Percentiles rank a stretch among this genome's conserved stretches.
Evolutionary conservation across 768 basidiomycete genomes (phyloP).

Genomic region (Lactifluus echinatus): DNA sequence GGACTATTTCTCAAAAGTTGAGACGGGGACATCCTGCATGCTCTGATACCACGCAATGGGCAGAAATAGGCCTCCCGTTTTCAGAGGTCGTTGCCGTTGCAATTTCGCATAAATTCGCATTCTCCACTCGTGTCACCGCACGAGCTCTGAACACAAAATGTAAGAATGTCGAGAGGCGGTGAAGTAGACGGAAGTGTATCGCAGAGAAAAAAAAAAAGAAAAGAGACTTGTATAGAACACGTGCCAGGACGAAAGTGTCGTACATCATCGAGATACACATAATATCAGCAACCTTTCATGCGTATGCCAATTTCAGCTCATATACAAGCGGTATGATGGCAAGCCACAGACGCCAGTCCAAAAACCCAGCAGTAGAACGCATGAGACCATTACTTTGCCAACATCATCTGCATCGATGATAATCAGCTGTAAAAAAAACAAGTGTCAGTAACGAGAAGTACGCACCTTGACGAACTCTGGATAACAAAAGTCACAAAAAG

Average conservation of each 20-base stretch:
- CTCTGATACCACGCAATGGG: too few relatives aligned
- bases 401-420: constrained; percentile 50
- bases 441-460: neutral
- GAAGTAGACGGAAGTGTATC: neutral
- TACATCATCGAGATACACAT: constrained; percentile 16
- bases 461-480: constrained; percentile 71
- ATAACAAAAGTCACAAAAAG: neutral
- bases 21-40: too few relatives aligned
- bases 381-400: constrained; percentile 44
- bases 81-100: too few relatives aligned
- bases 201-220: neutral
- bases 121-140: too few relatives aligned
- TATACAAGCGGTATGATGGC: neutral
- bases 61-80: too few relatives aligned
- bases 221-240: neutral
- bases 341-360: neutral
- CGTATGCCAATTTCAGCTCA: neutral
- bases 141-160: too few relatives aligned
- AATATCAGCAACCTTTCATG: constrained; percentile 7
- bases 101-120: too few relatives aligned
- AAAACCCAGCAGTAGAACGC: neutral
- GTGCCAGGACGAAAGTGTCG: neutral
- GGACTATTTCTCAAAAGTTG: too few relatives aligned
- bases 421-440: neutral
- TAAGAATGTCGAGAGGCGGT: neutral